Evolutionary conservation across 768 basidiomycete genomes (phyloP).

Genomic region (Agrocybe chaxingu): DNA sequence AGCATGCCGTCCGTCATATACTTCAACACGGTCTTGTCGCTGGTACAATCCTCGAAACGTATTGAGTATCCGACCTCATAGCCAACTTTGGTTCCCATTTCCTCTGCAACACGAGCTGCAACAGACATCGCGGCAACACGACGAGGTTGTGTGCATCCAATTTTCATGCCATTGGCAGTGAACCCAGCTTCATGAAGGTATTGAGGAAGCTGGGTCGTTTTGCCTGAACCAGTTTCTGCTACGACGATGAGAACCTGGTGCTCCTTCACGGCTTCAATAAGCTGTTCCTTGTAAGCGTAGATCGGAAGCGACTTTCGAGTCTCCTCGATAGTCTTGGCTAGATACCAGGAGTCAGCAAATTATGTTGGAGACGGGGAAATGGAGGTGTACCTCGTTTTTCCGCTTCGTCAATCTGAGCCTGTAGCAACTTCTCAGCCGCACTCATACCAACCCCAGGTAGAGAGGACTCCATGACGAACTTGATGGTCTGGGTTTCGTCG

Average conservation of each 20-base stretch:
- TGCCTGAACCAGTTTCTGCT: constrained; percentile 98
- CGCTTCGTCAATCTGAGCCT: constrained; percentile 87
- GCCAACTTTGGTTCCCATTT: constrained; percentile 96
- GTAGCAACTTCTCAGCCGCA: constrained; percentile 80
- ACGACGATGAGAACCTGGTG: constrained; percentile 97
- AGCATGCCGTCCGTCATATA: constrained; percentile 99
- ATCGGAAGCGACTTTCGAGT: constrained; percentile 93
- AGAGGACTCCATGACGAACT: constrained; percentile 86
- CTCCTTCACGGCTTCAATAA: constrained; percentile 84
- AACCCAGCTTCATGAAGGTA: constrained; percentile 98
- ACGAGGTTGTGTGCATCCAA: constrained; percentile 97
- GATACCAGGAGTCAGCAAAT: constrained; percentile 1
- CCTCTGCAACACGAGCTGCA: constrained; percentile 97
- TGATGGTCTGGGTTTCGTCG: constrained; percentile 95
- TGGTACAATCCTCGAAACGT: constrained; percentile 98
- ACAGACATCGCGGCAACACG: constrained; percentile 99
- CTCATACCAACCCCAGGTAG: constrained; percentile 71
- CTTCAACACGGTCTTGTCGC: constrained; percentile 97
- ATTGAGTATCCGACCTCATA: constrained; percentile 99
- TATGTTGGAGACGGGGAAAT: background rate
- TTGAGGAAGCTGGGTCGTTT: constrained; percentile 97
- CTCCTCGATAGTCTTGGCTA: constrained; percentile 88
- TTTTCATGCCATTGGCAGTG: constrained; percentile 80
- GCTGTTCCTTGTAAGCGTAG: constrained; percentile 81
- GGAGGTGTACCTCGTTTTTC: constrained; percentile 74